A percentile compares a stretch with the other conserved stretches of the same genome.
These are phyloP conservation scores for Penicillium sp. DNA, from an alignment of 2,329 filamentous ascomycete genomes.

Conservation along the genomic window DNA sequence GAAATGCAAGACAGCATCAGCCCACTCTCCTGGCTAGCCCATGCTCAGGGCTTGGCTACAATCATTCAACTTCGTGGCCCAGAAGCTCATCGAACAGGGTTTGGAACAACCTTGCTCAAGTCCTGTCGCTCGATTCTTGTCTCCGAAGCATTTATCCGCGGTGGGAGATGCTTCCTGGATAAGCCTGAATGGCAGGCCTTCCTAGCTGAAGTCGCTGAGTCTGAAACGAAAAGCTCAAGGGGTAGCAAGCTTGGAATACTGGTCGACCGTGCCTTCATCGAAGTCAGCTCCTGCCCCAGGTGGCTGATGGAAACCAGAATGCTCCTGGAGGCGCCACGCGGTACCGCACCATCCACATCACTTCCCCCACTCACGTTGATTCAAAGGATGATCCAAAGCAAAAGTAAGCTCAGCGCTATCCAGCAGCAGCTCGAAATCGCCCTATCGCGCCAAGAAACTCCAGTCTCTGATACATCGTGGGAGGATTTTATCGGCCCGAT, in stretches of 20 bases:
- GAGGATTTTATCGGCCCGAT: slow-evolving; percentile 19
- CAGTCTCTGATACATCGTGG: not conserved
- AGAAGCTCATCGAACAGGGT: slow-evolving; percentile 4
- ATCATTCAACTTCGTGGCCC: slow-evolving; percentile 13
- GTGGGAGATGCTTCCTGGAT: slow-evolving; percentile 11
- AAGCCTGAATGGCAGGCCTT: slow-evolving; percentile 1
- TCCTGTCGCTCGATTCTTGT: slow-evolving; percentile 12
- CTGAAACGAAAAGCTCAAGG: not conserved
- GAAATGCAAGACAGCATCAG: slow-evolving; percentile 14
- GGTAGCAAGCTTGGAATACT: slow-evolving; percentile 6
- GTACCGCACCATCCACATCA: not conserved
- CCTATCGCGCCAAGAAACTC: not conserved
- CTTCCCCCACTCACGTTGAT: not conserved
- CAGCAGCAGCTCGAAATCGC: slow-evolving; percentile 5
- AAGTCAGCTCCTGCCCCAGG: slow-evolving; percentile 2
- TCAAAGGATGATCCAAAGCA: not conserved
- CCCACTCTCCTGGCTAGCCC: slow-evolving; percentile 9
- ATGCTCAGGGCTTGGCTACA: slow-evolving; percentile 10
- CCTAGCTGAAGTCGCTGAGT: not conserved
- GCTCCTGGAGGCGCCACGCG: not conserved
- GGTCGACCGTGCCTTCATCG: slow-evolving; percentile 13
- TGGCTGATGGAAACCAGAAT: not conserved
- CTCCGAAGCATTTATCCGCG: slow-evolving; percentile 12
- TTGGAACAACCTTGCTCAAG: slow-evolving; percentile 10
- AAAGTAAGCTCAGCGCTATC: not conserved